Evolutionary conservation across 768 basidiomycete species (phyloP).

Genomic region (Russula compacta): DNA sequence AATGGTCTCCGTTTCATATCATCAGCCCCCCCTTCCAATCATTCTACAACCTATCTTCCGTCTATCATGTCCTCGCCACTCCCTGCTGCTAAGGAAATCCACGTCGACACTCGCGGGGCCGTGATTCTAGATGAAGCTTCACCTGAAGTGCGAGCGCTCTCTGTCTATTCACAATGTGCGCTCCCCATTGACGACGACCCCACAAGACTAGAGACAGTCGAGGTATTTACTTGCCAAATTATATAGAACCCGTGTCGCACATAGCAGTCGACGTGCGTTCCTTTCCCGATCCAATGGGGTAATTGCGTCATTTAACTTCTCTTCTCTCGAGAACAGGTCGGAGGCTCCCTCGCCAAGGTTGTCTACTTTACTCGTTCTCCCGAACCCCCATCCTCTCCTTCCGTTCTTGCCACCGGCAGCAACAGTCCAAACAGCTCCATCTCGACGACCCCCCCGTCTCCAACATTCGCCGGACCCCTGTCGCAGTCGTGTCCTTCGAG

Average conservation of each 20-base stretch:
- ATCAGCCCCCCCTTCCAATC: neutral
- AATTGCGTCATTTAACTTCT: conserved; percentile 13
- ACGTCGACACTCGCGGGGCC: conserved; percentile 91
- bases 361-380: conserved; percentile 97
- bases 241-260: conserved; percentile 96
- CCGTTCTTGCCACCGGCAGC: conserved; percentile 50
- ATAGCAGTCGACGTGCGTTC: conserved; percentile 90
- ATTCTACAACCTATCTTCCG: neutral
- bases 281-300: conserved; percentile 7
- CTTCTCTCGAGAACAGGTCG: conserved; percentile 51
- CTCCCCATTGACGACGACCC: conserved; percentile 9
- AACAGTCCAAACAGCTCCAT: conserved; percentile 40
- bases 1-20: conserved; percentile 10
- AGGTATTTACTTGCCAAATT: conserved; percentile 95
- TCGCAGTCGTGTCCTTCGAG: conserved; percentile 26
- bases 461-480: conserved; percentile 23
- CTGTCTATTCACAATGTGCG: conserved; percentile 1
- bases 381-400: conserved; percentile 73
- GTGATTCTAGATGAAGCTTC: conserved; percentile 92
- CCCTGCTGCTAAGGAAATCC: conserved; percentile 78
- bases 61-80: conserved; percentile 37
- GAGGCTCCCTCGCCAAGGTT: conserved; percentile 94
- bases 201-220: conserved; percentile 81
- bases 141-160: conserved; percentile 58
- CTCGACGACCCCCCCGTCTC: conserved; percentile 33